These are phyloP conservation scores for Coemansia biformis DNA, from an alignment of 192 early-diverging fungal genomes.

Conservation along the genomic window DNA sequence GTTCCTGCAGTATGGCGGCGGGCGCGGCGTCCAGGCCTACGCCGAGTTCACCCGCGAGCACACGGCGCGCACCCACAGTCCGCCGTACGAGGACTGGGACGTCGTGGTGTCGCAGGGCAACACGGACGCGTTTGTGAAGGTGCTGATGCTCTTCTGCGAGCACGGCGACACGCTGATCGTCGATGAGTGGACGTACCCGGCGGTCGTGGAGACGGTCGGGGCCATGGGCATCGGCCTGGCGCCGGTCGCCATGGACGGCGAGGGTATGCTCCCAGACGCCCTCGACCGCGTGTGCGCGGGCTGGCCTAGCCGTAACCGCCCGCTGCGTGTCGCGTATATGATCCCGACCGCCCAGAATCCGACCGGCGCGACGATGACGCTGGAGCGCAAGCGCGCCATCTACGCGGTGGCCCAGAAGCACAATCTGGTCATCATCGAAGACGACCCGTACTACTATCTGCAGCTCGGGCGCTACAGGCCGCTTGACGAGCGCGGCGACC, in stretches of 20 bases:
- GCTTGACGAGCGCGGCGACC: conserved; percentile 2
- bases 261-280: conserved; percentile 59
- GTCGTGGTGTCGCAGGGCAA: conserved; percentile 59
- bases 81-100: conserved; percentile 61
- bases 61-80: conserved; percentile 46
- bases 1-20: conserved; percentile 62
- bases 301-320: conserved; percentile 33
- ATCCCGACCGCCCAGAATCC: conserved; percentile 90
- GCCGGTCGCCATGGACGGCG: conserved; percentile 54
- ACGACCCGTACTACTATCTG: conserved; percentile 94
- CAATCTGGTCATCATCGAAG: conserved; percentile 84
- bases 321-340: conserved; percentile 58
- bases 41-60: conserved; percentile 47
- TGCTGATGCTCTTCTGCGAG: conserved; percentile 53
- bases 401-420: conserved; percentile 72
- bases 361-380: conserved; percentile 73
- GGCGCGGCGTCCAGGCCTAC: conserved; percentile 51
- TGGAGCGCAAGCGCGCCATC: conserved; percentile 69
- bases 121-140: conserved; percentile 58
- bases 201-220: conserved; percentile 51
- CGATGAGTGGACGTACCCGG: conserved; percentile 63
- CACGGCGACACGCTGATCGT: conserved; percentile 58
- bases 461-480: conserved; percentile 55
- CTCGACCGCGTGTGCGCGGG: conserved; percentile 47
- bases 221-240: conserved; percentile 51